These are phyloP conservation scores for Flaveria trinervia DNA, from an alignment of 129 eudicot species.

Conservation along the genomic window DNA sequence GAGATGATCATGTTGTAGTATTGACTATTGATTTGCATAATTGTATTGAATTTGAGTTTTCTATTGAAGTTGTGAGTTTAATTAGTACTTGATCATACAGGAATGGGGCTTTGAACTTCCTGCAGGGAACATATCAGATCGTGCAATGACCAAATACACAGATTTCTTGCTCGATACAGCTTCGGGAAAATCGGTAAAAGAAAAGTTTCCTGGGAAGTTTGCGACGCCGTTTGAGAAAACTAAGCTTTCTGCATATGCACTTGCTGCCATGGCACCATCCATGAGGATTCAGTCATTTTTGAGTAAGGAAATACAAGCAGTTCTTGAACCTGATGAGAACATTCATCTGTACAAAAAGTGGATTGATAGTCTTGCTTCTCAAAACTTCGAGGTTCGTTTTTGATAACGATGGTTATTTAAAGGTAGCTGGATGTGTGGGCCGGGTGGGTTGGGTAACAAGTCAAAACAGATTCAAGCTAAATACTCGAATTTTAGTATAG, in stretches of 20 bases:
- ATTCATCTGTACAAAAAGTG: conserved; percentile 56
- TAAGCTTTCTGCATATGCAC: conserved; percentile 58
- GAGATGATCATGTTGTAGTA: not conserved
- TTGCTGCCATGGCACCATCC: conserved; percentile 62
- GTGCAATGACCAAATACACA: conserved; percentile 52
- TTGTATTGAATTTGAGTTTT: not conserved
- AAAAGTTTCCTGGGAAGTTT: conserved; percentile 47
- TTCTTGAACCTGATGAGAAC: conserved; percentile 48
- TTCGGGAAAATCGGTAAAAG: conserved; percentile 52
- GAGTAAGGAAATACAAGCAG: conserved; percentile 49
- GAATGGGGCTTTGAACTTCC: conserved; percentile 73
- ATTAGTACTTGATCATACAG: conserved; percentile 24
- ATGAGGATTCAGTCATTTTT: conserved; percentile 54
- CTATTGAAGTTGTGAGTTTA: not conserved
- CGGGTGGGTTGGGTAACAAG: not conserved
- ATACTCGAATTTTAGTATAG: not conserved
- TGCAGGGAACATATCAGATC: conserved; percentile 38
- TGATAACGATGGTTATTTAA: not conserved
- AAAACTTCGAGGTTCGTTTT: conserved; percentile 52
- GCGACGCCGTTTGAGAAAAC: conserved; percentile 65
- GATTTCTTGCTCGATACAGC: conserved; percentile 61
- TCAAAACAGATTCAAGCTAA: not conserved
- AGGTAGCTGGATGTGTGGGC: conserved; percentile 6
- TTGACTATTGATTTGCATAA: not conserved
- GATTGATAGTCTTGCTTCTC: conserved; percentile 49